Conservation (phyloP, 768 basidiomycete species). For the Auricularia cornea region DNA sequence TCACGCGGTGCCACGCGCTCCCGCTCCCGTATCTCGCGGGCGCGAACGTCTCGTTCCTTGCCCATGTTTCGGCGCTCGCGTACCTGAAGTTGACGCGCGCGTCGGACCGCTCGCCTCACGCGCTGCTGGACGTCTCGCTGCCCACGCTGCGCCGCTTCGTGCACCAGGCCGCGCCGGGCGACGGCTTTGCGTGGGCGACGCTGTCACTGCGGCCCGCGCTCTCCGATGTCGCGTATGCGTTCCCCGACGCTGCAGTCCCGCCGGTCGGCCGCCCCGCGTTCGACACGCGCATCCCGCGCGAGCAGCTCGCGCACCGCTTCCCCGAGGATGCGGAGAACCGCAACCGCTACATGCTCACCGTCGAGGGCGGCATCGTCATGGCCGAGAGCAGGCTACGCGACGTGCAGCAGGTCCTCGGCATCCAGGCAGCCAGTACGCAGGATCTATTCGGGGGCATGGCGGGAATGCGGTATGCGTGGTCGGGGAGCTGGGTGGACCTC, state of each 20-base stretch:
- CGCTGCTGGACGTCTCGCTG: conserved; percentile 44
- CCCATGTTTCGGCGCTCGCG: conserved; percentile 57
- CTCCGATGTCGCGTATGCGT: background rate
- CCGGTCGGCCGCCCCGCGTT: background rate
- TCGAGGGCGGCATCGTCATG: conserved; percentile 49
- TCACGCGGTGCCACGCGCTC: conserved; percentile 55
- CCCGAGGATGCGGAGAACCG: background rate
- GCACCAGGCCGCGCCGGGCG: background rate
- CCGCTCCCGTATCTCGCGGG: conserved; percentile 64
- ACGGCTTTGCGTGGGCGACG: background rate
- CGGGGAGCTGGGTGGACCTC: conserved; percentile 57
- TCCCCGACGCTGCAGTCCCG: too few relatives aligned
- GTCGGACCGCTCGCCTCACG: conserved; percentile 15
- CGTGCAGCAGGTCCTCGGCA: conserved; percentile 35
- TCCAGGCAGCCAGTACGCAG: background rate
- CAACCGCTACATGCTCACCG: background rate
- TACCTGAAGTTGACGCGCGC: conserved; percentile 53
- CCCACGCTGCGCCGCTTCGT: conserved; percentile 34
- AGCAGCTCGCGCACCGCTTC: background rate
- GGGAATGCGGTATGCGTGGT: conserved; percentile 26
- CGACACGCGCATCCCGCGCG: background rate
- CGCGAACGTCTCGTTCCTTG: conserved; percentile 65
- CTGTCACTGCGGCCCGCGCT: background rate
- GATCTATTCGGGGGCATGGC: background rate
- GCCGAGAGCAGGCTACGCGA: conserved; percentile 67